Evolutionary conservation across 2,329 filamentous ascomycete genomes (phyloP).

Genomic region (Penicillium palitans): DNA sequence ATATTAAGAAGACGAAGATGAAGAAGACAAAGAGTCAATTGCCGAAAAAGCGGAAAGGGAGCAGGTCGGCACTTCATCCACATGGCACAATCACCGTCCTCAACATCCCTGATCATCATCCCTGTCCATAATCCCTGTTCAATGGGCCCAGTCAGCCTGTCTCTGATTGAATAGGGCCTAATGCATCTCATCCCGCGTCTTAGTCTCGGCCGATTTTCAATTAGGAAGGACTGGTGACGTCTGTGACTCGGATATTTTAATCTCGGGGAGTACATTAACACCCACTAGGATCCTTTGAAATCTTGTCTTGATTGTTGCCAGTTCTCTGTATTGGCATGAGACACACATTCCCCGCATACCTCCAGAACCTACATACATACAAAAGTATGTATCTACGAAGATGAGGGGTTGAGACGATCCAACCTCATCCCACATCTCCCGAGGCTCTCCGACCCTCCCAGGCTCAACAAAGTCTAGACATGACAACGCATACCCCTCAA

Average conservation of each 20-base stretch:
- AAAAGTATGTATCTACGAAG: too few species aligned
- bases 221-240: conserved; percentile 1
- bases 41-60: neutral
- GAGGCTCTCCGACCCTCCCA: neutral
- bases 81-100: neutral
- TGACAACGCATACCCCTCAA: neutral
- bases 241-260: neutral
- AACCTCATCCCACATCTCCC: neutral
- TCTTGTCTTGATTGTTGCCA: neutral
- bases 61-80: neutral
- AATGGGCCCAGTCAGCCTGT: neutral
- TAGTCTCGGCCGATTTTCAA: neutral
- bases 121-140: too few species aligned
- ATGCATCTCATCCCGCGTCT: conserved; percentile 3
- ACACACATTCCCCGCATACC: neutral
- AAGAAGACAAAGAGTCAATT: neutral
- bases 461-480: neutral
- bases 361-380: too few species aligned
- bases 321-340: neutral
- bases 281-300: neutral
- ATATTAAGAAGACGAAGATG: neutral
- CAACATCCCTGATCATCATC: too few species aligned
- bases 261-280: neutral
- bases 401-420: too few species aligned
- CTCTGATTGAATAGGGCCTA: conserved; percentile 1